phyloP scores from a whole-genome alignment of 352 stramenopile species.

The Globisporangium emineosum region DNA sequence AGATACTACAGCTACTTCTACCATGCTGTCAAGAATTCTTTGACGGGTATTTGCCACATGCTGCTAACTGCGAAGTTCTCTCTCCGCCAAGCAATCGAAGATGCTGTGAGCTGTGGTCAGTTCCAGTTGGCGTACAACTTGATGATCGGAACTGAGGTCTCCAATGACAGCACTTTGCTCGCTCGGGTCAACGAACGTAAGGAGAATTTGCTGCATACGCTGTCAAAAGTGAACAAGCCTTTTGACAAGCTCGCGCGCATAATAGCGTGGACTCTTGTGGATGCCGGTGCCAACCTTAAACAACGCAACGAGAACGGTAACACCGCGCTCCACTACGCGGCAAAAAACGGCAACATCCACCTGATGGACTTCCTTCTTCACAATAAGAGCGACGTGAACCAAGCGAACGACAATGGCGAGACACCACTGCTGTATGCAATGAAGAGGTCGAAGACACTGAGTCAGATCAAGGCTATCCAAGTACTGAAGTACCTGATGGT shows the following conservation, averaged over 20 bases:
- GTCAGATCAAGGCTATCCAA: slow-evolving; percentile 22
- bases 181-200: slow-evolving; percentile 37
- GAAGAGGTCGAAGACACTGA: slow-evolving; percentile 36
- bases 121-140: slow-evolving; percentile 76
- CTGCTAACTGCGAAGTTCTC: slow-evolving; percentile 70
- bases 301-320: slow-evolving; percentile 35
- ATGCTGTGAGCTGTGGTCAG: slow-evolving; percentile 59
- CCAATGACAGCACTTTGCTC: slow-evolving; percentile 35
- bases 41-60: slow-evolving; percentile 78
- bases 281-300: slow-evolving; percentile 36
- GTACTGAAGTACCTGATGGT: slow-evolving; percentile 51
- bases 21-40: slow-evolving; percentile 61
- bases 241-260: slow-evolving; percentile 54
- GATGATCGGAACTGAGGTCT: slow-evolving; percentile 50
- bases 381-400: slow-evolving; percentile 45
- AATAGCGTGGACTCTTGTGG: slow-evolving; percentile 69
- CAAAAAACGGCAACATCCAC: slow-evolving; percentile 45
- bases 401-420: slow-evolving; percentile 39
- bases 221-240: slow-evolving; percentile 50
- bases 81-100: slow-evolving; percentile 70
- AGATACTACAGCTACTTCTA: slow-evolving; percentile 69
- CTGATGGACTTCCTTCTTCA: slow-evolving; percentile 76
- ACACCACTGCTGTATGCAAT: slow-evolving; percentile 52
- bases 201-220: slow-evolving; percentile 59
- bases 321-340: slow-evolving; percentile 58